These are phyloP conservation scores for Nemania abortiva DNA, from an alignment of 2,329 filamentous ascomycete genomes.

Conservation along the genomic window DNA sequence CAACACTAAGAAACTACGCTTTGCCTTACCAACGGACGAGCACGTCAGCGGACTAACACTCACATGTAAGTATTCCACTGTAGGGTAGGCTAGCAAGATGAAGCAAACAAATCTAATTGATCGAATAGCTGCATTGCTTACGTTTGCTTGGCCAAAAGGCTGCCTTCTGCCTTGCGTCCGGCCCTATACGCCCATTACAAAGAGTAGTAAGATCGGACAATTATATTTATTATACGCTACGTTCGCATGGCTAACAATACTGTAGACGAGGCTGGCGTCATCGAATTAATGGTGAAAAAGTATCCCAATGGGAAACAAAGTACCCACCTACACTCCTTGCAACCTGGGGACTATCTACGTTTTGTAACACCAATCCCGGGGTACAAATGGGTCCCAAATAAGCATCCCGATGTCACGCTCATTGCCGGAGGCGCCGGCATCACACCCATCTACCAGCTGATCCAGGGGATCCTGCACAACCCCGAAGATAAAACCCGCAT, in stretches of 20 bases:
- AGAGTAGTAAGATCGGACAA: conserved; percentile 55
- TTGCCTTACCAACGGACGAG: conserved; percentile 63
- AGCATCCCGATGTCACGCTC: conserved; percentile 66
- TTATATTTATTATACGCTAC: neutral
- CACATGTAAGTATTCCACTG: conserved; percentile 56
- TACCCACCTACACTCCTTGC: conserved; percentile 73
- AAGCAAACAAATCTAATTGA: neutral
- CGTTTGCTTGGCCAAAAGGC: conserved; percentile 69
- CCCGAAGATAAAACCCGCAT: conserved; percentile 72
- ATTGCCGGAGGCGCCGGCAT: conserved; percentile 80
- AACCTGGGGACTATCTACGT: conserved; percentile 70
- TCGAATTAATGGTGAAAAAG: conserved; percentile 76
- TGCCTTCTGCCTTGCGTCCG: conserved; percentile 69
- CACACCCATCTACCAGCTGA: conserved; percentile 76
- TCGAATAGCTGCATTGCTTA: conserved; percentile 66
- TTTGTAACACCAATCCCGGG: conserved; percentile 68
- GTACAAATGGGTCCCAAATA: conserved; percentile 66
- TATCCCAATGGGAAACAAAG: conserved; percentile 75
- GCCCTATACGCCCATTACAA: conserved; percentile 75
- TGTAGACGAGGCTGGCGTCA: conserved; percentile 65
- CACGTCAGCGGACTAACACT: conserved; percentile 62
- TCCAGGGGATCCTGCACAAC: conserved; percentile 71
- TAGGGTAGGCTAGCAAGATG: neutral
- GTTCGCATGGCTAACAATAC: conserved; percentile 14
- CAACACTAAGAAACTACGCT: conserved; percentile 69